A percentile compares a stretch with the other conserved stretches of the same genome.
Conservation (phyloP, 1,284 basidiomycete species). For the Dichomitus squalens region DNA sequence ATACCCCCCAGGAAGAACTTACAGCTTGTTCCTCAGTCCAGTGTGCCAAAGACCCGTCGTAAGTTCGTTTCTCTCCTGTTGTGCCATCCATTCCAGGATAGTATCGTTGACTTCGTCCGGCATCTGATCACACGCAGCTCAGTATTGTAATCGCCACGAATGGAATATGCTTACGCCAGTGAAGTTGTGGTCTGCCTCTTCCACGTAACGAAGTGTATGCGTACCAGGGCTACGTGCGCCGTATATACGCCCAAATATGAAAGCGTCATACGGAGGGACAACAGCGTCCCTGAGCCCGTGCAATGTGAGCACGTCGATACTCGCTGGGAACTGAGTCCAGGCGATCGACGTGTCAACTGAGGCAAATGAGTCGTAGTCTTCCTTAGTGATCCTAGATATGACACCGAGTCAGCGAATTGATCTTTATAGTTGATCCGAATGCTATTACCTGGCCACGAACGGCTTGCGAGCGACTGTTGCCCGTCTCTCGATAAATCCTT, state of each 20-base stretch:
- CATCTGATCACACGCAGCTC: conserved; percentile 32
- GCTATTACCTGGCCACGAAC: conserved; percentile 37
- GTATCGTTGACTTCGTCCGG: conserved; percentile 63
- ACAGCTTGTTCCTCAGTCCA: conserved; percentile 37
- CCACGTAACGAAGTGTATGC: conserved; percentile 65
- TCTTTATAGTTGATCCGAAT: background rate
- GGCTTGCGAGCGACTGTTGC: conserved; percentile 62
- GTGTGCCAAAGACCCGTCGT: conserved; percentile 61
- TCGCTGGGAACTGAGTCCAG: conserved; percentile 62
- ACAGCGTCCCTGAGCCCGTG: conserved; percentile 67
- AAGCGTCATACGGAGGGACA: conserved; percentile 75
- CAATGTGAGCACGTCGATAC: conserved; percentile 64
- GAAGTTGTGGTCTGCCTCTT: conserved; percentile 77
- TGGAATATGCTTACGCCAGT: conserved; percentile 44
- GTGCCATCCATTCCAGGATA: conserved; percentile 64
- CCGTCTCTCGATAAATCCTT: conserved; percentile 62
- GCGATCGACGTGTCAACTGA: conserved; percentile 65
- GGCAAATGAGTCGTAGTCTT: conserved; percentile 60
- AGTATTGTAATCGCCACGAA: background rate
- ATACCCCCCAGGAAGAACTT: background rate
- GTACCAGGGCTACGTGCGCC: conserved; percentile 62
- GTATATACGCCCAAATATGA: conserved; percentile 66
- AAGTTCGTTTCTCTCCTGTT: conserved; percentile 43
- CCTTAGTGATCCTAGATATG: conserved; percentile 47
- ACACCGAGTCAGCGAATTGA: background rate